phyloP scores from a whole-genome alignment of 495 filamentous ascomycete genomes.

The Talaromyces nanjingensis region DNA sequence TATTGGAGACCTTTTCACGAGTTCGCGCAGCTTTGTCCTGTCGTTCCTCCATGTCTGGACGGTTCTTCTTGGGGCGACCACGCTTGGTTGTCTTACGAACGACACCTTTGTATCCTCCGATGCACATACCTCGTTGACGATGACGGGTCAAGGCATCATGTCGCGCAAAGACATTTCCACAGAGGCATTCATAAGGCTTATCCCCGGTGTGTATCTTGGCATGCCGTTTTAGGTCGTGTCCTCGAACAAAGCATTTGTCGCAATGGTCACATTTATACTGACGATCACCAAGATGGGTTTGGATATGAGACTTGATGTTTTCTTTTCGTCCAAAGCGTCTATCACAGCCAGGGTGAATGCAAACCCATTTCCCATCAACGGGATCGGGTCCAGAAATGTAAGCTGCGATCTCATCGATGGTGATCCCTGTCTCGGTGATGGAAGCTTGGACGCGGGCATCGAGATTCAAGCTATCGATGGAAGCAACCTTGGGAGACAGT shows the following conservation, averaged over 20 bases:
- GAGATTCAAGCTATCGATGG: conserved; percentile 39
- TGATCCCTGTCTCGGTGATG: conserved; percentile 69
- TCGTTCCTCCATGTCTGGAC: conserved; percentile 59
- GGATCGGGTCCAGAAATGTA: conserved; percentile 78
- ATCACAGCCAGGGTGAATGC: conserved; percentile 70
- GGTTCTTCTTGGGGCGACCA: conserved; percentile 58
- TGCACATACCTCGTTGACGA: conserved; percentile 88
- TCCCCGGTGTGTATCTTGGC: conserved; percentile 92
- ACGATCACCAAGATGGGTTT: conserved; percentile 92
- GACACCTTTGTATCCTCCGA: conserved; percentile 81
- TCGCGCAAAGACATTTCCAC: conserved; percentile 83
- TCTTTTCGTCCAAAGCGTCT: conserved; percentile 89
- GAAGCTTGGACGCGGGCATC: conserved; percentile 43
- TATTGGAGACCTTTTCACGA: conserved; percentile 39
- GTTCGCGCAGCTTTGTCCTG: conserved; percentile 53
- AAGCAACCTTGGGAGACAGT: conserved; percentile 29
- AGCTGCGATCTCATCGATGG: conserved; percentile 74
- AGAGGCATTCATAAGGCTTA: conserved; percentile 86
- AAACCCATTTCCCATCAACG: conserved; percentile 71
- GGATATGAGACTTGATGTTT: conserved; percentile 96
- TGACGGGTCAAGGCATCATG: conserved; percentile 94
- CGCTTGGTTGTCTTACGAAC: conserved; percentile 64
- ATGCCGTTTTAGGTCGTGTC: conserved; percentile 94
- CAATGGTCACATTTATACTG: conserved; percentile 87
- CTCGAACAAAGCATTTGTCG: conserved; percentile 88